Evolutionary conservation across 306 rosid species (phyloP).

Genomic region (Mimosa bimucronata): DNA sequence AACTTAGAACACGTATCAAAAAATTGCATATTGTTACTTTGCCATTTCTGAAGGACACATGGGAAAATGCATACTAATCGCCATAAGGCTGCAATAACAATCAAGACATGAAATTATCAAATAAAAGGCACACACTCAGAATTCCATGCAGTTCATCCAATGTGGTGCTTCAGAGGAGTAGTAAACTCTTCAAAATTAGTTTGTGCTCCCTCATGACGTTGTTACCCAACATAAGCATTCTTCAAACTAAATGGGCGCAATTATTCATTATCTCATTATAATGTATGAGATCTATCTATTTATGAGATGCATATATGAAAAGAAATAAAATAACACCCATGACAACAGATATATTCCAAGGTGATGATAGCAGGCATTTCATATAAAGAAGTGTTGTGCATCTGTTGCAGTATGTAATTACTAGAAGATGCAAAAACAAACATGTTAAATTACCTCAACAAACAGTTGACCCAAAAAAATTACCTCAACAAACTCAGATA

Average conservation of each 20-base stretch:
- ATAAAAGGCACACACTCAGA: neutral
- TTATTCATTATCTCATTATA: conserved; percentile 7
- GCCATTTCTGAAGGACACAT: neutral
- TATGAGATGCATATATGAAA: conserved; percentile 28
- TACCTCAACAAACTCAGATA: conserved; percentile 75
- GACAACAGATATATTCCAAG: neutral
- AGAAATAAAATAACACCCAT: conserved; percentile 4
- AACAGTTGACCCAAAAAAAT: no score
- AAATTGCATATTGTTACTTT: neutral
- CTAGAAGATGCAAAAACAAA: conserved; percentile 18
- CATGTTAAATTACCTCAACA: conserved; percentile 66
- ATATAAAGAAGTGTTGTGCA: neutral
- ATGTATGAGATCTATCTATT: conserved; percentile 1
- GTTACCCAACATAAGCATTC: neutral
- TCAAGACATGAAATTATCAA: neutral
- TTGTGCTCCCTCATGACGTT: neutral
- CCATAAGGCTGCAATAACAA: neutral
- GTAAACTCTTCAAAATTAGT: no score
- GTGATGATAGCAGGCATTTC: neutral
- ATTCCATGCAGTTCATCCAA: no score
- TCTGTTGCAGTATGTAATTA: neutral
- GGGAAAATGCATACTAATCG: neutral
- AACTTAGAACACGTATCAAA: neutral
- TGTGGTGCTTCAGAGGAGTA: no score
- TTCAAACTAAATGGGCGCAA: neutral